phyloP scores from a whole-genome alignment of 2,329 filamentous ascomycete species.

The Monilinia fructicola region DNA sequence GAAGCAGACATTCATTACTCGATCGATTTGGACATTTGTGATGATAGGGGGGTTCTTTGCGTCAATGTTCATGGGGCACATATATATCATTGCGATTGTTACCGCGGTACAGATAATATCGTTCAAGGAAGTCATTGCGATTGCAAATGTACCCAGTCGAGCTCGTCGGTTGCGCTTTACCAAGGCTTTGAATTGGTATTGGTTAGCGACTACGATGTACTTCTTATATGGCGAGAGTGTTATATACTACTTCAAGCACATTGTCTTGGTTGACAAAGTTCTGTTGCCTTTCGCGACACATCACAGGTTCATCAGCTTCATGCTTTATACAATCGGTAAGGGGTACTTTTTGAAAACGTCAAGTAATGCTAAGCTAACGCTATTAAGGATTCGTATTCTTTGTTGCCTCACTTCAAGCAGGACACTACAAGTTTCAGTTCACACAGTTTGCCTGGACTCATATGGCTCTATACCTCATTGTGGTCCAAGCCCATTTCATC shows the following conservation, averaged over 20 bases:
- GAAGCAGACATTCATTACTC: slow-evolving; percentile 94
- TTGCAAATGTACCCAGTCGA: slow-evolving; percentile 89
- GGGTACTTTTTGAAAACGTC: background rate
- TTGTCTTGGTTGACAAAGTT: slow-evolving; percentile 90
- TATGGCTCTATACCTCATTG: slow-evolving; percentile 97
- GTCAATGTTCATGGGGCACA: slow-evolving; percentile 91
- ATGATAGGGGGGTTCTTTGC: slow-evolving; percentile 95
- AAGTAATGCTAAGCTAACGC: slow-evolving; percentile 41
- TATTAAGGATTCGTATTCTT: slow-evolving; percentile 91
- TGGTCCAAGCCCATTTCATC: slow-evolving; percentile 97
- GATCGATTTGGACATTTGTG: slow-evolving; percentile 95
- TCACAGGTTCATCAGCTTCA: slow-evolving; percentile 97
- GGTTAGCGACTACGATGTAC: slow-evolving; percentile 98
- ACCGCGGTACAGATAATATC: slow-evolving; percentile 94
- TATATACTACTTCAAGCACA: slow-evolving; percentile 99
- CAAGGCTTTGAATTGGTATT: slow-evolving; percentile 98
- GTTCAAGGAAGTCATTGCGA: slow-evolving; percentile 99
- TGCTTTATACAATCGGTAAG: slow-evolving; percentile 94
- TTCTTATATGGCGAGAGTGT: slow-evolving; percentile 98
- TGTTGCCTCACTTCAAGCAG: slow-evolving; percentile 88
- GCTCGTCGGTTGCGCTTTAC: slow-evolving; percentile 90
- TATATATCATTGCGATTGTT: slow-evolving; percentile 92
- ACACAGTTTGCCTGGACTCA: slow-evolving; percentile 99
- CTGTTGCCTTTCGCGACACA: slow-evolving; percentile 92
- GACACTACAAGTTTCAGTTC: slow-evolving; percentile 98